Percentiles rank a stretch among this genome's conserved stretches.
Evolutionary conservation across 1,139 yeast species (phyloP).

Genomic region (Suhomyces taliae): DNA sequence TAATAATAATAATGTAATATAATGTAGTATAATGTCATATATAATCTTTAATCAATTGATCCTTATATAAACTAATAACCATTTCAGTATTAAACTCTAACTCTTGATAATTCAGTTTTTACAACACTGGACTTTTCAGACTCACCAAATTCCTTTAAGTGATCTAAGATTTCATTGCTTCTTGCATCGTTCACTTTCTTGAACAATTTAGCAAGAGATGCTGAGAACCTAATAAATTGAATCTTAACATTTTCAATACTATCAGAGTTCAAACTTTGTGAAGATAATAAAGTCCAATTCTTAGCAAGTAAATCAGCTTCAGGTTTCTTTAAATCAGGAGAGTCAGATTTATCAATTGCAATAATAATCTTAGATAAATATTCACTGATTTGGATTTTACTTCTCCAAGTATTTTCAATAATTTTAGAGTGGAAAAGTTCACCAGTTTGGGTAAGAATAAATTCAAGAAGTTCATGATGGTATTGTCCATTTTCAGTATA

Average conservation of each 20-base stretch:
- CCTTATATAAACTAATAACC: background rate
- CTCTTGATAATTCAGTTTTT: slow-evolving; percentile 26
- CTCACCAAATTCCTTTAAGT: slow-evolving; percentile 25
- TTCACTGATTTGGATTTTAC: slow-evolving; percentile 49
- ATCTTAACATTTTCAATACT: slow-evolving; percentile 66
- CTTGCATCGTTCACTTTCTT: slow-evolving; percentile 15
- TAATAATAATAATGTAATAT: background rate
- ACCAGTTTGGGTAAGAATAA: slow-evolving; percentile 24
- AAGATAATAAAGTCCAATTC: slow-evolving; percentile 26
- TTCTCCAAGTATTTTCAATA: slow-evolving; percentile 59
- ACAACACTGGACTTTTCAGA: slow-evolving; percentile 34
- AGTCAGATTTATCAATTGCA: background rate
- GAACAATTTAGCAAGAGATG: slow-evolving; percentile 18
- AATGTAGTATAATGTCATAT: background rate
- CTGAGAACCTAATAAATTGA: slow-evolving; percentile 40
- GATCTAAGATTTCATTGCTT: slow-evolving; percentile 14
- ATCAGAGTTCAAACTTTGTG: slow-evolving; percentile 39
- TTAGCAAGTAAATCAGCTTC: slow-evolving; percentile 17
- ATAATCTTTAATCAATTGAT: too few relatives aligned
- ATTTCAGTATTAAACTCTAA: background rate
- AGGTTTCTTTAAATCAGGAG: background rate
- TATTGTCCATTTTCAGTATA: slow-evolving; percentile 19
- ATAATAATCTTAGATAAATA: slow-evolving; percentile 15
- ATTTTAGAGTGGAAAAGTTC: slow-evolving; percentile 27
- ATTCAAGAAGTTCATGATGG: slow-evolving; percentile 23